Evolutionary conservation across 805 yeast species (phyloP).

Genomic region (Clavispora asparagi): DNA sequence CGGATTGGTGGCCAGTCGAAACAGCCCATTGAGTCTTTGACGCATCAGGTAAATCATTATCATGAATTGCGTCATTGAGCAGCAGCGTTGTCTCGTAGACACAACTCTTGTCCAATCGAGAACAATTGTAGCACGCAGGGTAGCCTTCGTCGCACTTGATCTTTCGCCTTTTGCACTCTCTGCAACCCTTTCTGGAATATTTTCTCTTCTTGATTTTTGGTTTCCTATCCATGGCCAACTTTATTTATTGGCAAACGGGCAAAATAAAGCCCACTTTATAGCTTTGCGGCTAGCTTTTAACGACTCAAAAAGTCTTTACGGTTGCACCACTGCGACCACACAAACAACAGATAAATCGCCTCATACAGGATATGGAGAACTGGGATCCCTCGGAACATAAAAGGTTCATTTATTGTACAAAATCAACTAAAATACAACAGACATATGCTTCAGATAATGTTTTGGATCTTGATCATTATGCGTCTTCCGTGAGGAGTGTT

Average conservation of each 20-base stretch:
- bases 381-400: neutral
- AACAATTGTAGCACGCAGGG: constrained; percentile 34
- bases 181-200: constrained; percentile 37
- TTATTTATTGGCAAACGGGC: neutral
- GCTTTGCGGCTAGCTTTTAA: neutral
- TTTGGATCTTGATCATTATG: constrained; percentile 62
- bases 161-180: constrained; percentile 40
- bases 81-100: constrained; percentile 12
- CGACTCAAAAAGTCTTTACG: neutral
- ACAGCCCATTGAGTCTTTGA: neutral
- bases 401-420: constrained; percentile 1
- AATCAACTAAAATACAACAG: constrained; percentile 5
- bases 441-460: constrained; percentile 5
- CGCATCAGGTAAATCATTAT: neutral
- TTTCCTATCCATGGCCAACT: neutral
- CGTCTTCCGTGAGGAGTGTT: constrained; percentile 96
- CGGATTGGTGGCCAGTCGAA: neutral
- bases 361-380: neutral
- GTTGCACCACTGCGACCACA: neutral
- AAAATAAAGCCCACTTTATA: neutral
- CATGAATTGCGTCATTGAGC: neutral
- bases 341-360: neutral
- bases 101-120: constrained; percentile 29
- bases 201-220: constrained; percentile 28
- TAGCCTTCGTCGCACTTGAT: constrained; percentile 39